Percentiles rank a stretch among this genome's conserved stretches.
These are phyloP conservation scores for Fusarium buxicola DNA, from an alignment of 2,329 filamentous ascomycete genomes.

Conservation along the genomic window DNA sequence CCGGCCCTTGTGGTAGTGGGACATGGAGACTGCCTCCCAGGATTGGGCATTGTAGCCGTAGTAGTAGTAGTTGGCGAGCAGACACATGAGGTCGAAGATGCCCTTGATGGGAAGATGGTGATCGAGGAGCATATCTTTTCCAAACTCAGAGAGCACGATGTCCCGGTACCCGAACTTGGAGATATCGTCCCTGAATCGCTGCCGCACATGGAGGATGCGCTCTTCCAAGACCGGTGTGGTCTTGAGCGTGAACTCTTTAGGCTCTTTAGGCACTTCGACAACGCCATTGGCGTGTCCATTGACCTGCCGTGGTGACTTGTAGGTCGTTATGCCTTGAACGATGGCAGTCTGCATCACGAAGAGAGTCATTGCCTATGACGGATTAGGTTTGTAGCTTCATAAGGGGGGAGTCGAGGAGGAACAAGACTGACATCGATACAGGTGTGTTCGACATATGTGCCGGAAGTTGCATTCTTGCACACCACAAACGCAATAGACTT, in stretches of 20 bases:
- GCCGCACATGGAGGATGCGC: slow-evolving; percentile 17
- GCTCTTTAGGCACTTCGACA: slow-evolving; percentile 1
- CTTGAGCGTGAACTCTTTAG: slow-evolving; percentile 21
- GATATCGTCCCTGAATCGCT: slow-evolving; percentile 17
- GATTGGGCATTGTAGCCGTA: slow-evolving; percentile 24
- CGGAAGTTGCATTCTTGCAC: slow-evolving; percentile 27
- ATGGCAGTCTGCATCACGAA: slow-evolving; percentile 24
- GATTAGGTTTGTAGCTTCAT: not conserved
- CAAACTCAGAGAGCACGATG: slow-evolving; percentile 19
- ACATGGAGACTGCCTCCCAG: slow-evolving; percentile 31
- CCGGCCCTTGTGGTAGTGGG: slow-evolving; percentile 31
- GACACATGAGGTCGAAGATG: slow-evolving; percentile 22
- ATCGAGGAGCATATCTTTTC: slow-evolving; percentile 21
- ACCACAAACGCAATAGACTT: slow-evolving; percentile 25
- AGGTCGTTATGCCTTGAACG: slow-evolving; percentile 16
- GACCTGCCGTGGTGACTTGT: slow-evolving; percentile 5
- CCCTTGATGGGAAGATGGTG: slow-evolving; percentile 28
- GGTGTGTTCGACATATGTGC: slow-evolving; percentile 29
- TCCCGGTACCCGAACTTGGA: slow-evolving; percentile 23
- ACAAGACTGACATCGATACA: slow-evolving; percentile 24
- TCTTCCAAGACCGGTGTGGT: slow-evolving; percentile 18
- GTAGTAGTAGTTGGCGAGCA: slow-evolving; percentile 28
- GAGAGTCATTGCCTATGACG: slow-evolving; percentile 22
- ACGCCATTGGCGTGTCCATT: slow-evolving; percentile 20
- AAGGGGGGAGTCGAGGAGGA: not conserved